A percentile compares a stretch with the other conserved stretches of the same genome.
Conservation (phyloP, 2,329 filamentous ascomycete species). For the Juglanconis sp. region DNA sequence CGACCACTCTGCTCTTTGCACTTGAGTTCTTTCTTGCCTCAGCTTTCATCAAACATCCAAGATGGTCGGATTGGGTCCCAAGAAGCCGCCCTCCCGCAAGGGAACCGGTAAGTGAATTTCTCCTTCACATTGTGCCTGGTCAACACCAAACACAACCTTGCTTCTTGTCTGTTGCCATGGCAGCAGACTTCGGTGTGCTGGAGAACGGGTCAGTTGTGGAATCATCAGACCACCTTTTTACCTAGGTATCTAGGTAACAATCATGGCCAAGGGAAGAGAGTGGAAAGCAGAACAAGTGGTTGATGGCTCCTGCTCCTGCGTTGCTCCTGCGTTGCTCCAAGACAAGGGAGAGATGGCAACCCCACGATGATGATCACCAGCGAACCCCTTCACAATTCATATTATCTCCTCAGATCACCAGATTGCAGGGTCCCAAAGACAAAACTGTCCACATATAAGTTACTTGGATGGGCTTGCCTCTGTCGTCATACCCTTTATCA, state of each 20-base stretch:
- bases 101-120: conserved; percentile 31
- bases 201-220: no score
- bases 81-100: conserved; percentile 60
- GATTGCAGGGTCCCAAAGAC: neutral
- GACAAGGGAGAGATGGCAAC: neutral
- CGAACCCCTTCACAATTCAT: neutral
- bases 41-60: conserved; percentile 20
- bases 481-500: neutral
- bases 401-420: neutral
- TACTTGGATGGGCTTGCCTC: neutral
- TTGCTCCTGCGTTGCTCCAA: neutral
- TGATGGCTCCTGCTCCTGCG: neutral
- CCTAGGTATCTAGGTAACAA: neutral
- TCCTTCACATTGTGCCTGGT: neutral
- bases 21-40: neutral
- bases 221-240: no score
- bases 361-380: neutral
- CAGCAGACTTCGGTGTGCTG: neutral
- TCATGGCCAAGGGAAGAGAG: neutral
- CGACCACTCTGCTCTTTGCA: neutral
- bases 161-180: neutral
- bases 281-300: conserved; percentile 1
- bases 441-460: neutral
- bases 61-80: conserved; percentile 65
- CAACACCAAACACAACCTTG: neutral